Percentiles rank a stretch among this genome's conserved stretches.
Conservation (phyloP, 2,329 filamentous ascomycete species). For the Cadophora sp. region DNA sequence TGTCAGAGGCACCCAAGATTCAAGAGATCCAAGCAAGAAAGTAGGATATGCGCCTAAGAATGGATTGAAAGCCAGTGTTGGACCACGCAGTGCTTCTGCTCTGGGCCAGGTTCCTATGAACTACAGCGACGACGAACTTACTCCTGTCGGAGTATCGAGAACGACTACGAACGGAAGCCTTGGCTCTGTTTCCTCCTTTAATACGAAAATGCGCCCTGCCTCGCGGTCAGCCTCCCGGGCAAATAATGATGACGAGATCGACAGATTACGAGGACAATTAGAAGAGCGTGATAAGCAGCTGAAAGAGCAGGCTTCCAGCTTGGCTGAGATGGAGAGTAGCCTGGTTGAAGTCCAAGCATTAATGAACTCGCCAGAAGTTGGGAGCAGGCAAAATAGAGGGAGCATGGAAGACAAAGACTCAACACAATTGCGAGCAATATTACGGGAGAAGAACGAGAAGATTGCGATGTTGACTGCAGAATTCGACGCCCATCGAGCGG, state of each 20-base stretch:
- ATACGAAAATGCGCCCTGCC: conserved; percentile 57
- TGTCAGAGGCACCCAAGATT: conserved; percentile 59
- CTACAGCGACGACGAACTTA: conserved; percentile 64
- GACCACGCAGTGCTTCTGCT: conserved; percentile 65
- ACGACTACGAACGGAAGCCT: conserved; percentile 58
- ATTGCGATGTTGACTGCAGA: conserved; percentile 92
- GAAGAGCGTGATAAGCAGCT: conserved; percentile 86
- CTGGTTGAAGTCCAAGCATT: conserved; percentile 81
- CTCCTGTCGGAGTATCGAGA: conserved; percentile 58
- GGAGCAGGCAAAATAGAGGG: conserved; percentile 53
- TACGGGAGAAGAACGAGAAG: conserved; percentile 96
- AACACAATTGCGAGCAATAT: conserved; percentile 76
- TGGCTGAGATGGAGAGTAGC: conserved; percentile 90
- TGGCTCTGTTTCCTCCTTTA: conserved; percentile 62
- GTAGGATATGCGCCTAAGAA: conserved; percentile 51
- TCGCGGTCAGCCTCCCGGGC: conserved; percentile 49
- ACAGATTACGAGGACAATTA: conserved; percentile 74
- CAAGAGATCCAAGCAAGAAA: conserved; percentile 67
- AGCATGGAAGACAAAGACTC: conserved; percentile 74
- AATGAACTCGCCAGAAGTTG: conserved; percentile 63
- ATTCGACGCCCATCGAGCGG: conserved; percentile 92
- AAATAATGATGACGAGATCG: conserved; percentile 68
- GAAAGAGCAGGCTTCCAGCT: conserved; percentile 81
- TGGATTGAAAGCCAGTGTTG: conserved; percentile 57
- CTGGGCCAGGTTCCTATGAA: conserved; percentile 56